Evolutionary conservation across 257 asterid species (phyloP).

Genomic region (Perilla frutescens): DNA sequence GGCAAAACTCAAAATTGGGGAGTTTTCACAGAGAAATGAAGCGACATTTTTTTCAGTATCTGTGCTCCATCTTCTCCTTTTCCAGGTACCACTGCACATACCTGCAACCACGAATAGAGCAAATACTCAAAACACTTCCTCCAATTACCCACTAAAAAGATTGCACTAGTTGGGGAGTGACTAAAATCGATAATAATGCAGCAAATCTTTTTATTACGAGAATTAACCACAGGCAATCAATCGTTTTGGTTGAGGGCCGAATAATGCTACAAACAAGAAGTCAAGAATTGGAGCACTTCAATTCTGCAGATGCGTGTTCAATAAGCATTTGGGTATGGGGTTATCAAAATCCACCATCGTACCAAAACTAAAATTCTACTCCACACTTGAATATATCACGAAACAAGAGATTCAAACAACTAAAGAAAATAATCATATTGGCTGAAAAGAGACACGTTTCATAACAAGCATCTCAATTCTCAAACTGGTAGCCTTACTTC

Average conservation of each 20-base stretch:
- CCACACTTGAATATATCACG: background rate
- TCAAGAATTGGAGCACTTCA: background rate
- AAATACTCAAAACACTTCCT: background rate
- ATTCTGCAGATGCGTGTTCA: background rate
- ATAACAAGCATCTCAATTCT: too few relatives aligned
- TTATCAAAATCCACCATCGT: background rate
- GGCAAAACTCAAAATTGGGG: too few relatives aligned
- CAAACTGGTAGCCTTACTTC: too few relatives aligned
- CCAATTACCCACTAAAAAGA: background rate
- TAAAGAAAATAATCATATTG: background rate
- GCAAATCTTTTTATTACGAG: background rate
- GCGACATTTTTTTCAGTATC: slow-evolving; percentile 49
- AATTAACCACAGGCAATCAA: background rate
- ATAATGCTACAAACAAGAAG: background rate
- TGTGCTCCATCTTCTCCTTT: slow-evolving; percentile 74
- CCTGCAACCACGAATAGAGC: slow-evolving; percentile 38
- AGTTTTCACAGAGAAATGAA: too few relatives aligned
- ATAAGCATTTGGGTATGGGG: background rate
- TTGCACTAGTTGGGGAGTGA: background rate
- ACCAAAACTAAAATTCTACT: background rate
- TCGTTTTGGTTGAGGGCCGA: background rate
- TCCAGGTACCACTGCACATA: slow-evolving; percentile 75
- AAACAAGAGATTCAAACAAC: too few relatives aligned
- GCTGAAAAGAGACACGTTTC: too few relatives aligned
- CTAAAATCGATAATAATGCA: too few relatives aligned